Base-by-base conservation (phyloP, 2,329 filamentous ascomycete species). In the Fusarium sp. region DNA sequence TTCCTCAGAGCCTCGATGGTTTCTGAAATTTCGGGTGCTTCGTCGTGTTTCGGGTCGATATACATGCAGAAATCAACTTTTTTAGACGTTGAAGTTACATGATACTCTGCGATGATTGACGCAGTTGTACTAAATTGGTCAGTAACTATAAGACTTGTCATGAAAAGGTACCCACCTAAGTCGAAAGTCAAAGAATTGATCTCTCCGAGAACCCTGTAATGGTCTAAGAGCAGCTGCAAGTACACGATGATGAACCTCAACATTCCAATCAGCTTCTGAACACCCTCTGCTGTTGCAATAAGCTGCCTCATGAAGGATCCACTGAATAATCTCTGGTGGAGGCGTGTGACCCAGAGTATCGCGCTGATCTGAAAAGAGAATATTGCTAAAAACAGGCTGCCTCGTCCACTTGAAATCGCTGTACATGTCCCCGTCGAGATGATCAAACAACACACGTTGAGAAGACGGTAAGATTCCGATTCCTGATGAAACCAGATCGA, bases 41-140 rank as follows among this genome's bases (percentile, higher is more conserved):
- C 33, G 23, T 63, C 54, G 13, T 26, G 21, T n/a, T 38, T 50
- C 1, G 63, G 59, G 41, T 66, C 39, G 20, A 66, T 18, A 7
- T 66, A 66, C n/a, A 66, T 59, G 43, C 63, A 66, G 23, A 66
- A 66, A 12, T 66, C 63, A 26, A 59, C 48, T 20, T 48, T 63
- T 38, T 63, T 59, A 3, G 63, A 46, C 13, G 59, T 23, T 16
- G 44, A 52, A 2, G 54, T 37, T 13, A 42, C 29, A 23, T 64
- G 59, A 26, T 66, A 66, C 11, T 63, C 60, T 2, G 20, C 9
- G 6, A 67, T 60, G 3, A 67, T 24, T 4, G 63, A 55, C 2
- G 63, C 63, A 15, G 44, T 64, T 5, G 54, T 49, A 8, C 54
- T 56, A 3, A 42, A 39, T 13, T 16, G 16, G 41, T 33, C 29